phyloP scores from a whole-genome alignment of 345 rosid species.

The Toxicodendron radicans region DNA sequence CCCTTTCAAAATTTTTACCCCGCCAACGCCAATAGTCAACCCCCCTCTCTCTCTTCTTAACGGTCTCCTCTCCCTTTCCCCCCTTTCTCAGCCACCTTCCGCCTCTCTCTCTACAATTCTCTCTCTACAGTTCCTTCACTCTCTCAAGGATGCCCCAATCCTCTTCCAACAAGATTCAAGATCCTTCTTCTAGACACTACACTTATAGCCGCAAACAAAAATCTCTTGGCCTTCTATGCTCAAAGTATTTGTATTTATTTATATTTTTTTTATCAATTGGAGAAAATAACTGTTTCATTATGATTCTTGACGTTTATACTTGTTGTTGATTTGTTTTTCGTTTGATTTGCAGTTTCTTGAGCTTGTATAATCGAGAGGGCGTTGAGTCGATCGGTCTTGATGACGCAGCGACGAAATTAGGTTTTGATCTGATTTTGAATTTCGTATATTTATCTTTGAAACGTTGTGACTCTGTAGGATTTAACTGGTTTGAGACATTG shows the following conservation, averaged over 20 bases:
- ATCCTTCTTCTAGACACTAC: slow-evolving; percentile 52
- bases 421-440: slow-evolving; percentile 24
- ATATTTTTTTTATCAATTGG: neutral
- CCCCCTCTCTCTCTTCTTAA: slow-evolving; percentile 7
- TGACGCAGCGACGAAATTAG: slow-evolving; percentile 76
- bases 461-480: neutral
- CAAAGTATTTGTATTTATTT: slow-evolving; percentile 48
- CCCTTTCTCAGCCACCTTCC: neutral
- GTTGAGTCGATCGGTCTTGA: slow-evolving; percentile 75
- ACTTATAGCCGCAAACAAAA: slow-evolving; percentile 81
- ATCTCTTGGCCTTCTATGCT: slow-evolving; percentile 86
- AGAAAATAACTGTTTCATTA: neutral
- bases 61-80: slow-evolving; percentile 12
- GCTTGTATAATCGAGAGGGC: slow-evolving; percentile 65
- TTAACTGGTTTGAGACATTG: neutral
- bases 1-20: slow-evolving; percentile 21
- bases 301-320: neutral
- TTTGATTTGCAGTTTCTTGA: slow-evolving; percentile 57
- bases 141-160: slow-evolving; percentile 18
- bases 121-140: neutral
- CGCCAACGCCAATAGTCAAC: slow-evolving; percentile 25
- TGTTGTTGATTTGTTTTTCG: neutral
- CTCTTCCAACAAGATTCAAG: slow-evolving; percentile 33
- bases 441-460: neutral
- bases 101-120: neutral